Evolutionary conservation across 306 rosid species (phyloP), one percentile per base, ranked within the genome.

Genomic region (Citrullus colocynthis): DNA sequence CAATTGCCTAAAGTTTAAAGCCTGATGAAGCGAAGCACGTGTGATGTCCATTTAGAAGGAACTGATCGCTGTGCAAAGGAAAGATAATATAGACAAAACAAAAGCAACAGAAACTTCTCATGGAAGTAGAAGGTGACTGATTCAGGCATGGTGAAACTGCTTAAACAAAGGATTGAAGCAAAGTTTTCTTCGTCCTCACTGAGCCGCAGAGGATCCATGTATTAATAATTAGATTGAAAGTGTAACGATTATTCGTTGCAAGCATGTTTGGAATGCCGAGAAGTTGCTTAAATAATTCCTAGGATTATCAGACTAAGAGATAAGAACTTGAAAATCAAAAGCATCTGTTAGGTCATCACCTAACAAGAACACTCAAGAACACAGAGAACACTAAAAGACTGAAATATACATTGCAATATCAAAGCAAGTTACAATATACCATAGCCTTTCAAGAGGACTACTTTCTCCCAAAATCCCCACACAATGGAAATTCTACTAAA

Each of bases 61-160:
- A 69, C 55, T 36, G 20, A n/a, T 69, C 42, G 36, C 6, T 9
- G 54, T 42, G 75, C 30, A 5, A 69, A 42, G 75, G 36, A 42
- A 69, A 69, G 36, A 69, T 67, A 67, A 69, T 42, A 69, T 16
- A 42, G 55, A 69, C 42, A 4, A 67, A 67, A 69, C 7, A 69
- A 69, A 42, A 11, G 55, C 55, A 69, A 42, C 55, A 24, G 32
- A 39, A 52, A 48, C 73, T 64, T 75, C 60, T 60, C 34, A 14
- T 77, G 75, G 16, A 61, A 73, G n/a, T 39, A 65, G 72, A 65
- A n/a, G 45, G 77, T 4, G 54, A 55, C 16, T 58, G 69, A 49
- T 21, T 56, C 76, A 85, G 74, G 54, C 78, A 78, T 30, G 16
- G 44, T 39, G 51, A 32, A 42, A 69, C 55, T 69, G 18, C 52